These are phyloP conservation scores for Diplodia seriata DNA, from an alignment of 2,329 filamentous ascomycete genomes.

Conservation along the genomic window DNA sequence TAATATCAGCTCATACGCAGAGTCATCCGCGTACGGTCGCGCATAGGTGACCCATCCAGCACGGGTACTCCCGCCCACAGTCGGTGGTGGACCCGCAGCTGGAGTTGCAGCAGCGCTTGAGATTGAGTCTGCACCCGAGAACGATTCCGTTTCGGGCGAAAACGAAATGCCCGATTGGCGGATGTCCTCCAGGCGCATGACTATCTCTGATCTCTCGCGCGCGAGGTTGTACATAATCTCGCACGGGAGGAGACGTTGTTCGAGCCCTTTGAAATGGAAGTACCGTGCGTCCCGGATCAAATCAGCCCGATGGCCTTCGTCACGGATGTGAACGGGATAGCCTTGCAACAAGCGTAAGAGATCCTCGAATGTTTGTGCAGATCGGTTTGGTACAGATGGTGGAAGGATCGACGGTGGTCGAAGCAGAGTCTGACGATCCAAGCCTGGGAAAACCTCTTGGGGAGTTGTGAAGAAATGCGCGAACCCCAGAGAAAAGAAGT, in stretches of 20 bases:
- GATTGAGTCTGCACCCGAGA: conserved; percentile 5
- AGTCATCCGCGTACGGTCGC: conserved; percentile 83
- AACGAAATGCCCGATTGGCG: conserved; percentile 83
- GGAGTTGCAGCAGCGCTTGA: conserved; percentile 30
- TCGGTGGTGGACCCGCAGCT: conserved; percentile 35
- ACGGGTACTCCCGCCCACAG: conserved; percentile 16
- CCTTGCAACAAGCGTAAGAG: conserved; percentile 82
- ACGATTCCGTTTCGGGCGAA: conserved; percentile 52
- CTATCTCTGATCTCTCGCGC: conserved; percentile 74
- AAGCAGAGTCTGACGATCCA: conserved; percentile 78
- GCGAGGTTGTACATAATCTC: conserved; percentile 76
- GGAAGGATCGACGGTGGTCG: conserved; percentile 87
- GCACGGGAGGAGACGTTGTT: conserved; percentile 84
- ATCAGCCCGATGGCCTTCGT: conserved; percentile 76
- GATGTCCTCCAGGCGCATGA: conserved; percentile 83
- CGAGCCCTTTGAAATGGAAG: conserved; percentile 89
- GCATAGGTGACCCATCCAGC: conserved; percentile 76
- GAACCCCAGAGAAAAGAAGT: conserved; percentile 94
- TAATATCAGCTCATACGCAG: conserved; percentile 74
- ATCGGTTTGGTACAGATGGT: conserved; percentile 79
- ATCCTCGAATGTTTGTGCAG: conserved; percentile 83
- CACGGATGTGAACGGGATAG: conserved; percentile 78
- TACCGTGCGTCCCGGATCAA: conserved; percentile 88
- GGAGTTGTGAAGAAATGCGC: conserved; percentile 84
- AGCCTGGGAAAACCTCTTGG: conserved; percentile 81